phyloP scores from a whole-genome alignment of 192 early-diverging fungal species.

The Funneliformis mosseae region DNA sequence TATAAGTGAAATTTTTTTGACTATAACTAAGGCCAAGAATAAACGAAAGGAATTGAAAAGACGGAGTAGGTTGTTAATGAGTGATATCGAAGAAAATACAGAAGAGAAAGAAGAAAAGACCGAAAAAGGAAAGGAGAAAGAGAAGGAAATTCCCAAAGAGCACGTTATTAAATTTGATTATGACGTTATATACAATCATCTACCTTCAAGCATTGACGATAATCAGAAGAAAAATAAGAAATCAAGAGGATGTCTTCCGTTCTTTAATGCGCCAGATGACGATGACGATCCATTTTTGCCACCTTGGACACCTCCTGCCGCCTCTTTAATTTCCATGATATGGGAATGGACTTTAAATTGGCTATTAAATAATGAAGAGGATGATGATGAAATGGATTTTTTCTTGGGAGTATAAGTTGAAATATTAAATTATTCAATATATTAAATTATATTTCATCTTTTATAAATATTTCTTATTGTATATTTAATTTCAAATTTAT shows the following conservation, averaged over 20 bases:
- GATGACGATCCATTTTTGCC: not conserved
- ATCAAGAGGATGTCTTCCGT: conserved; percentile 8
- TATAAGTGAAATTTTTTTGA: conserved; percentile 24
- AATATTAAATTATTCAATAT: too few species aligned
- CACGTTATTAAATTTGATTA: not conserved
- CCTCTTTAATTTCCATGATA: not conserved
- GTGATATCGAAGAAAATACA: not conserved
- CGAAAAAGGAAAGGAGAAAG: too few species aligned
- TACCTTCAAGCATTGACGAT: not conserved
- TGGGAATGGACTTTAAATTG: not conserved
- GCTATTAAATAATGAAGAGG: not conserved
- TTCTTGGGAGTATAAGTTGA: not conserved
- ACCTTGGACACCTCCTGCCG: not conserved
- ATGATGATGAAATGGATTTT: not conserved
- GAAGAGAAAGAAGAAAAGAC: not conserved
- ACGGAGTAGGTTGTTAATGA: not conserved
- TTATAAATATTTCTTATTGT: too few species aligned
- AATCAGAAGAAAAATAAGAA: not conserved
- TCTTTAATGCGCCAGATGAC: not conserved
- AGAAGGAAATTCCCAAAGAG: not conserved
- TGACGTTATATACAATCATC: not conserved
- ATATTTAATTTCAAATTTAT: too few species aligned
- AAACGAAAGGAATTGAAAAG: not conserved
- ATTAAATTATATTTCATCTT: too few species aligned
- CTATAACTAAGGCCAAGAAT: not conserved